phyloP scores from a whole-genome alignment of 345 rosid species.

The Raphanus raphanistrum region DNA sequence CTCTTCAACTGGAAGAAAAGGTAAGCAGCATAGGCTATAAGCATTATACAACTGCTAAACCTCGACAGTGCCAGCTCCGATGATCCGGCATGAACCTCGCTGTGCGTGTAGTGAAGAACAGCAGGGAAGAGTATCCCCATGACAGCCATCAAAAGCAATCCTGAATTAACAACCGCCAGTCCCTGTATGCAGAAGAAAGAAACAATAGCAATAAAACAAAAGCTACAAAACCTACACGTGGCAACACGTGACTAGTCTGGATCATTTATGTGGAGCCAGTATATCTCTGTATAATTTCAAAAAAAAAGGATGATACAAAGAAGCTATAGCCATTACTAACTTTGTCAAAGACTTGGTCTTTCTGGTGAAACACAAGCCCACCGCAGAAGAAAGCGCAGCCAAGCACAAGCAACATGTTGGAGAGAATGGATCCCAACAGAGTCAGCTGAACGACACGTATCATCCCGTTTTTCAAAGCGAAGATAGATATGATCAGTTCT shows the following conservation, averaged over 20 bases:
- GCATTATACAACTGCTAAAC: neutral
- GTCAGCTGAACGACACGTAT: neutral
- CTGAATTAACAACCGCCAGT: neutral
- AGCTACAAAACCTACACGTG: too few species aligned
- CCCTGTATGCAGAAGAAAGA: neutral
- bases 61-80: neutral
- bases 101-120: neutral
- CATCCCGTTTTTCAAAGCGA: neutral
- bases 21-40: neutral
- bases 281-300: too few species aligned
- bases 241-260: too few species aligned
- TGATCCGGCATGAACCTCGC: neutral
- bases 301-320: too few species aligned
- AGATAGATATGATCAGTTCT: neutral
- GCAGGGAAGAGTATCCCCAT: neutral
- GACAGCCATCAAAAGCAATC: neutral
- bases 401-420: neutral
- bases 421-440: neutral
- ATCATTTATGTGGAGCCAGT: too few species aligned
- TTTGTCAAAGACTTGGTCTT: neutral
- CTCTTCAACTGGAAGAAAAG: neutral
- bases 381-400: neutral
- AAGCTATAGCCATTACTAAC: neutral
- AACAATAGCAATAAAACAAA: too few species aligned
- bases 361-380: neutral